Percentiles rank a stretch among this genome's conserved stretches.
Conservation (phyloP, 2,329 filamentous ascomycete species). For the Fusarium graminum region DNA sequence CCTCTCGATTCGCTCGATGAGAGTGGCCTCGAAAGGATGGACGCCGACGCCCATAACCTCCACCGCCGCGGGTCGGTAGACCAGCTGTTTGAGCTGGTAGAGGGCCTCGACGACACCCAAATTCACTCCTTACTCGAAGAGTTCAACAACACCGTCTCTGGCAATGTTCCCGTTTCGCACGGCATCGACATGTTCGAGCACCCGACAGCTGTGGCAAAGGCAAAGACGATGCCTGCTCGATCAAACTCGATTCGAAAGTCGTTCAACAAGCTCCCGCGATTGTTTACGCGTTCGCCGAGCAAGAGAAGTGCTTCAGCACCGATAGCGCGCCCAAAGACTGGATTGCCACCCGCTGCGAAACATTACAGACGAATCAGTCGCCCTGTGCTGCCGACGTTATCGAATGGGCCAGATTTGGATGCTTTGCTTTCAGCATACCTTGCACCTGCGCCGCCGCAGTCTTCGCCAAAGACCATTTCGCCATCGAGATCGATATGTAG, state of each 20-base stretch:
- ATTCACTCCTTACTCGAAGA: conserved; percentile 41
- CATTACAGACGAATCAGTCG: conserved; percentile 44
- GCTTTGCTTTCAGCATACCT: conserved; percentile 42
- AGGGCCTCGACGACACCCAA: conserved; percentile 40
- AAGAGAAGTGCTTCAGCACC: conserved; percentile 34
- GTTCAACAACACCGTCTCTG: conserved; percentile 43
- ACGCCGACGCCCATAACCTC: conserved; percentile 20
- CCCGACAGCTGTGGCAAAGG: conserved; percentile 1
- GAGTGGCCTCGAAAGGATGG: conserved; percentile 24
- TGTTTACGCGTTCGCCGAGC: conserved; percentile 39
- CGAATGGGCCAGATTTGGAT: conserved; percentile 36
- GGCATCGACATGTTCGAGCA: conserved; percentile 41
- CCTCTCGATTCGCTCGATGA: conserved; percentile 8
- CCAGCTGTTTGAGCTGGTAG: conserved; percentile 43
- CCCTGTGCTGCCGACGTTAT: conserved; percentile 35
- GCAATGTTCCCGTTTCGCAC: conserved; percentile 42
- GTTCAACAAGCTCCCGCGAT: conserved; percentile 37
- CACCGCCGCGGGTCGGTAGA: conserved; percentile 40
- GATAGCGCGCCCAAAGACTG: conserved; percentile 37
- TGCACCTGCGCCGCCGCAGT: conserved; percentile 25
- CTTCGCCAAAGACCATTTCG: conserved; percentile 28
- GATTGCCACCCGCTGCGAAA: conserved; percentile 22
- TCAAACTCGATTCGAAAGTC: conserved; percentile 33
- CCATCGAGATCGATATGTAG: conserved; percentile 41
- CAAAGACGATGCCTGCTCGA: conserved; percentile 34